Base-by-base conservation (phyloP, 2,329 filamentous ascomycete species). In the Metarhizium guizhouense region DNA sequence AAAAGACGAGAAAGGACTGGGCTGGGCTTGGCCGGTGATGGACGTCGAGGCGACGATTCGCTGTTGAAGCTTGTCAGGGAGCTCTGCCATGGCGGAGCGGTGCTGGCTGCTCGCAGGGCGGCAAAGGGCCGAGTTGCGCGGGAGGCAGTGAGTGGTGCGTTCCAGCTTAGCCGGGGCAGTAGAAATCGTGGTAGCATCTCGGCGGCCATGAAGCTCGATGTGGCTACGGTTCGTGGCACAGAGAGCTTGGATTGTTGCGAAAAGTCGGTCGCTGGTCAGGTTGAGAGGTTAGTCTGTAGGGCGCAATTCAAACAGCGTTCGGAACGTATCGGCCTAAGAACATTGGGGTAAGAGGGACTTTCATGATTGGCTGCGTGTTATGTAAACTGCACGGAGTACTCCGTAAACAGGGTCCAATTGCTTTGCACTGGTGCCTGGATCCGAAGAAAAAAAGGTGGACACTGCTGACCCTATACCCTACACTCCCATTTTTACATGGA, bases 121-220 rank as follows among this genome's bases (percentile, higher is more conserved):
- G 59, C 57, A 16, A 62, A 59, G 20, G 62, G 62, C 47, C 55
- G 61, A 18, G 61, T 58, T 30, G 53, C 59, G 30, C 57, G 63
- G 53, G 62, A 66, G 48, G 60, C 62, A 54, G 62, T 62, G 52
- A 54, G 61, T 56, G 59, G 68, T 61, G 67, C 64, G 59, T 56
- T 62, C 80, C 80, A 83, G 70, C 80, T 83, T 20, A 83, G 69
- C 25, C 76, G 74, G 3, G 80, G 80, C 16, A 82, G 75, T 13
- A 83, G 70, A 58, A 82, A 83, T 34, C 74, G 72, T 18, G 80
- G 80, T 10, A 82, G 64, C 42, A 73, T 67, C 56, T 76, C 74
- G 2, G 68, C 64, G 10, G 72, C 65, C 54, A 61, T 57, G 52
- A 40, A 34, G 45, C 58, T 62, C 8, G 65, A 59, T 30, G 60